phyloP scores from a whole-genome alignment of 1,284 basidiomycete species.

The Papiliotrema terrestris region DNA sequence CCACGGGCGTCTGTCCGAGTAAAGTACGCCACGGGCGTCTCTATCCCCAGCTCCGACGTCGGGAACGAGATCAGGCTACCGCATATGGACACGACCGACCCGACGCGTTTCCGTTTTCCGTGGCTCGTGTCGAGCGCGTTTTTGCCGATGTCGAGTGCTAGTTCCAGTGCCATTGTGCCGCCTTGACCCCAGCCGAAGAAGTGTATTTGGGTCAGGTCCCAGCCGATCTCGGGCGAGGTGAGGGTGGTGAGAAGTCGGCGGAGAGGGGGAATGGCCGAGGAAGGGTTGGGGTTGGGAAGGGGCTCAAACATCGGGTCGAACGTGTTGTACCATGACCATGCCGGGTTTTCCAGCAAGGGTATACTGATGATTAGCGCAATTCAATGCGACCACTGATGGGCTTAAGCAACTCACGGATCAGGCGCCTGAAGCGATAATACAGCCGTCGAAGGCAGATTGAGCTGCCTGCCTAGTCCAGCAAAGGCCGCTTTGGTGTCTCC shows the following conservation, averaged over 20 bases:
- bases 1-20: slow-evolving; percentile 54
- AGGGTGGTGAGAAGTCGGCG: slow-evolving; percentile 59
- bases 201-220: slow-evolving; percentile 68
- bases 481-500: slow-evolving; percentile 81
- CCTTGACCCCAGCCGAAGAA: slow-evolving; percentile 89
- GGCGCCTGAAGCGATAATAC: slow-evolving; percentile 74
- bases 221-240: slow-evolving; percentile 51
- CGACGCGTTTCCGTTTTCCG: slow-evolving; percentile 35
- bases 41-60: slow-evolving; percentile 55
- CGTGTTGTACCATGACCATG: slow-evolving; percentile 83
- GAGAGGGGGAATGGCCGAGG: slow-evolving; percentile 56
- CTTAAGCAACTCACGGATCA: slow-evolving; percentile 60
- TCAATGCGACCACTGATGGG: neutral
- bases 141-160: slow-evolving; percentile 50
- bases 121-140: neutral
- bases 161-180: slow-evolving; percentile 72
- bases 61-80: slow-evolving; percentile 74
- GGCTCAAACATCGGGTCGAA: slow-evolving; percentile 75
- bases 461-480: slow-evolving; percentile 62
- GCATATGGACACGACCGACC: slow-evolving; percentile 64
- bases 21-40: slow-evolving; percentile 61
- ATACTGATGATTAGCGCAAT: slow-evolving; percentile 53
- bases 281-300: slow-evolving; percentile 66
- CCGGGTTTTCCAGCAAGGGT: slow-evolving; percentile 69
- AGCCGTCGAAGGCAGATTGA: slow-evolving; percentile 84